These are phyloP conservation scores for Hypoxylon rubiginosum DNA, from an alignment of 2,329 filamentous ascomycete genomes.

Conservation along the genomic window DNA sequence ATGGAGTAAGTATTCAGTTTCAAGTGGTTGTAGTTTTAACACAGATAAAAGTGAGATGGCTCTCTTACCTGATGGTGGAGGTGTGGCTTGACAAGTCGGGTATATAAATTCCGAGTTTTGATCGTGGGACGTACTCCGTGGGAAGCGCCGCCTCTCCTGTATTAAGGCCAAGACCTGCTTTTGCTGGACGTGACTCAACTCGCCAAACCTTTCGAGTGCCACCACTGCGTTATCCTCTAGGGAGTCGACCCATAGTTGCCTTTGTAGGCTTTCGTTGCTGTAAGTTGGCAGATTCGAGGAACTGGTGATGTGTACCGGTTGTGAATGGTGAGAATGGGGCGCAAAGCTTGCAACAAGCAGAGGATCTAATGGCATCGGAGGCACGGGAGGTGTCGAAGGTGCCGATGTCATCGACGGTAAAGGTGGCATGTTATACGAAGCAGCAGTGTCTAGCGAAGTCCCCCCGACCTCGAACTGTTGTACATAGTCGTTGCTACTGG, in stretches of 20 bases:
- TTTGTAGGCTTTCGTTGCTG: constrained; percentile 33
- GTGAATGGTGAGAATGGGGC: constrained; percentile 32
- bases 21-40: background rate
- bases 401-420: constrained; percentile 41
- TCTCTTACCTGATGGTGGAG: constrained; percentile 35
- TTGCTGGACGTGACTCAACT: constrained; percentile 44
- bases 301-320: constrained; percentile 24
- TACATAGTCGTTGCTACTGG: constrained; percentile 32
- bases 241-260: constrained; percentile 35
- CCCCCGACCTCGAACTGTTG: constrained; percentile 34
- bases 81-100: constrained; percentile 35
- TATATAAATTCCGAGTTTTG: constrained; percentile 39
- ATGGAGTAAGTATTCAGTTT: constrained; percentile 16
- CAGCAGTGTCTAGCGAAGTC: constrained; percentile 28
- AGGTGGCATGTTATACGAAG: constrained; percentile 38
- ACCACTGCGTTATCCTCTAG: constrained; percentile 42
- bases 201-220: constrained; percentile 45
- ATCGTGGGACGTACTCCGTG: constrained; percentile 31
- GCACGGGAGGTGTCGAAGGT: constrained; percentile 32
- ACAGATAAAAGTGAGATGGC: background rate
- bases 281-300: constrained; percentile 28
- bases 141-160: constrained; percentile 40
- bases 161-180: constrained; percentile 44
- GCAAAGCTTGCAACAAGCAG: constrained; percentile 24
- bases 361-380: constrained; percentile 36